These are phyloP conservation scores for Spathaspora girioi DNA, from an alignment of 805 yeast genomes.

Conservation along the genomic window DNA sequence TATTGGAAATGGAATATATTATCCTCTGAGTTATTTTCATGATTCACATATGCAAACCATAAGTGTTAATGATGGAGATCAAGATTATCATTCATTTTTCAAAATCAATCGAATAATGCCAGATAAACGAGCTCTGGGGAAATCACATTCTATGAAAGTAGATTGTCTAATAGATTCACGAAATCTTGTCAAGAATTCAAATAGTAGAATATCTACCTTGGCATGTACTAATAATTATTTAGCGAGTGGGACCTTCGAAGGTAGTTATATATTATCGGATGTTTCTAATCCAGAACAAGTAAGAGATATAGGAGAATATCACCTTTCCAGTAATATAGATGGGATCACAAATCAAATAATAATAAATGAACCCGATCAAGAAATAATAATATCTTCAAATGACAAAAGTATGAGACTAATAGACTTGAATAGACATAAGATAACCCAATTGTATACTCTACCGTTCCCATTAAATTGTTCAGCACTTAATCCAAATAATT, in stretches of 20 bases:
- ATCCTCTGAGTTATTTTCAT: constrained; percentile 33
- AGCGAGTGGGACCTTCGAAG: constrained; percentile 54
- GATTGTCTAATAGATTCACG: constrained; percentile 40
- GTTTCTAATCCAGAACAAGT: constrained; percentile 21
- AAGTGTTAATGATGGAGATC: constrained; percentile 12
- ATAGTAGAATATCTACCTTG: constrained; percentile 46
- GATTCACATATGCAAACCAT: constrained; percentile 26
- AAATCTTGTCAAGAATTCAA: constrained; percentile 20
- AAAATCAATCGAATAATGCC: constrained; percentile 32
- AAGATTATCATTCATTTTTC: constrained; percentile 30
- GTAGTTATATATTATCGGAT: constrained; percentile 42
- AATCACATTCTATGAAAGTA: constrained; percentile 22
- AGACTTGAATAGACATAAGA: constrained; percentile 25
- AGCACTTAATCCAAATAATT: constrained; percentile 36
- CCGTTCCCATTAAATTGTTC: constrained; percentile 53
- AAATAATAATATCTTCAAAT: constrained; percentile 47
- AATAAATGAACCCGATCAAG: constrained; percentile 25
- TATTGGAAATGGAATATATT: constrained; percentile 33
- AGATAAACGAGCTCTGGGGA: constrained; percentile 14
- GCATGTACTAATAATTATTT: constrained; percentile 39
- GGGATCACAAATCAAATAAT: constrained; percentile 52
- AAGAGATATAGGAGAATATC: constrained; percentile 26
- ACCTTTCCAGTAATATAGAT: constrained; percentile 39
- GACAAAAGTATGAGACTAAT: constrained; percentile 41
- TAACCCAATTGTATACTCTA: constrained; percentile 13